A percentile compares a stretch with the other conserved stretches of the same genome.
phyloP scores from a whole-genome alignment of 106 monocot genomes.

The Agapanthus africanus region DNA sequence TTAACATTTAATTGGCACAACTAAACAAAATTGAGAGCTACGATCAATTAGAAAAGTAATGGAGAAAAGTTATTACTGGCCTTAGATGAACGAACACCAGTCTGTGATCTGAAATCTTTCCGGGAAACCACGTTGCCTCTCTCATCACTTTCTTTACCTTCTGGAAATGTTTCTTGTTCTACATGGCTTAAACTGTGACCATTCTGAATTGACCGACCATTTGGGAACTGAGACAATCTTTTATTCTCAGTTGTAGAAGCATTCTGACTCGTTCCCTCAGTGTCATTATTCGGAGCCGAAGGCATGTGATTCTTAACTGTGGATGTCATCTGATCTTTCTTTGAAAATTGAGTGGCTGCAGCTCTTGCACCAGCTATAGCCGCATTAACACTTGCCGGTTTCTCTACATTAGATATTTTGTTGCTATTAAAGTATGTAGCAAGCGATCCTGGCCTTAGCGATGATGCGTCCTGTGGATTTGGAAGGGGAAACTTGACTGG shows the following conservation, averaged over 20 bases:
- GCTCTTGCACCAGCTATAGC: constrained; percentile 70
- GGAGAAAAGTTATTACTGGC: too few relatives aligned
- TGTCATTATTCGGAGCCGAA: too few relatives aligned
- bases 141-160: too few relatives aligned
- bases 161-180: background rate
- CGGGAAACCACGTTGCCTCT: background rate
- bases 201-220: background rate
- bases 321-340: constrained; percentile 20
- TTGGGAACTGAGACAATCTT: too few relatives aligned
- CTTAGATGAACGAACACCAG: constrained; percentile 17
- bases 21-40: too few relatives aligned
- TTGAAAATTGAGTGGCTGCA: constrained; percentile 75
- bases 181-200: background rate
- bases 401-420: constrained; percentile 17
- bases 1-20: too few relatives aligned
- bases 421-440: constrained; percentile 2
- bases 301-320: background rate
- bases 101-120: background rate
- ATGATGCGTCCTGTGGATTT: constrained; percentile 41
- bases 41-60: too few relatives aligned
- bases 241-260: background rate
- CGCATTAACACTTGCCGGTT: constrained; percentile 30
- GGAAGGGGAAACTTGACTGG: constrained; percentile 85
- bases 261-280: background rate
- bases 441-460: constrained; percentile 63